Conservation (phyloP, 2,329 filamentous ascomycete genomes). For the Phoma herbarum region DNA sequence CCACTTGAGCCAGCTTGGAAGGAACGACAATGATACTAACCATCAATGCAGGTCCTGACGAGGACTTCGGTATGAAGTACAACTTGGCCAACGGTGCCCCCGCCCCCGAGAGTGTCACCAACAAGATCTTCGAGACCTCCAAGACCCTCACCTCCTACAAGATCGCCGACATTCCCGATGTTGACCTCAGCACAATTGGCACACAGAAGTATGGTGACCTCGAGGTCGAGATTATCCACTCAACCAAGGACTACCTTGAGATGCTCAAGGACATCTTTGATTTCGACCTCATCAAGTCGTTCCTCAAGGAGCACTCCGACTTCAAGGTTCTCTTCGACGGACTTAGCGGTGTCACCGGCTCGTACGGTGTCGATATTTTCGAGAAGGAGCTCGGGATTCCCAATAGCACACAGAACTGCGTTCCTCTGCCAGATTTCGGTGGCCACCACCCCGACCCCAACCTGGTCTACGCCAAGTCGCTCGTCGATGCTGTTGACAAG, state of each 20-base stretch:
- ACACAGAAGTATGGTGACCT: slow-evolving; percentile 83
- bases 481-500: slow-evolving; percentile 93
- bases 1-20: too few relatives aligned
- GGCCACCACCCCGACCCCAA: slow-evolving; percentile 98
- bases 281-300: slow-evolving; percentile 93
- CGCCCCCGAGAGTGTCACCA: slow-evolving; percentile 93
- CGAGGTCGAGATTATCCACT: slow-evolving; percentile 95
- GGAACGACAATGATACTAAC: slow-evolving; percentile 1
- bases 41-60: slow-evolving; percentile 73
- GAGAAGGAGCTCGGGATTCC: slow-evolving; percentile 89
- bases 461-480: slow-evolving; percentile 92
- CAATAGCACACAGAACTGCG: slow-evolving; percentile 87
- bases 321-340: slow-evolving; percentile 98
- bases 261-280: slow-evolving; percentile 99
- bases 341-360: slow-evolving; percentile 92
- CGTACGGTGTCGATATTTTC: slow-evolving; percentile 95
- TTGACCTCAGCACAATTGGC: slow-evolving; percentile 85
- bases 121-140: slow-evolving; percentile 95
- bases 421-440: slow-evolving; percentile 92
- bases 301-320: slow-evolving; percentile 84
- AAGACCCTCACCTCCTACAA: slow-evolving; percentile 94
- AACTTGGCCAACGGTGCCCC: slow-evolving; percentile 96
- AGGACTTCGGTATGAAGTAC: slow-evolving; percentile 99
- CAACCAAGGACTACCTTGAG: slow-evolving; percentile 86
- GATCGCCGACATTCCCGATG: slow-evolving; percentile 82